Conservation (phyloP, 768 basidiomycete genomes). For the Boletus huronensis region DNA sequence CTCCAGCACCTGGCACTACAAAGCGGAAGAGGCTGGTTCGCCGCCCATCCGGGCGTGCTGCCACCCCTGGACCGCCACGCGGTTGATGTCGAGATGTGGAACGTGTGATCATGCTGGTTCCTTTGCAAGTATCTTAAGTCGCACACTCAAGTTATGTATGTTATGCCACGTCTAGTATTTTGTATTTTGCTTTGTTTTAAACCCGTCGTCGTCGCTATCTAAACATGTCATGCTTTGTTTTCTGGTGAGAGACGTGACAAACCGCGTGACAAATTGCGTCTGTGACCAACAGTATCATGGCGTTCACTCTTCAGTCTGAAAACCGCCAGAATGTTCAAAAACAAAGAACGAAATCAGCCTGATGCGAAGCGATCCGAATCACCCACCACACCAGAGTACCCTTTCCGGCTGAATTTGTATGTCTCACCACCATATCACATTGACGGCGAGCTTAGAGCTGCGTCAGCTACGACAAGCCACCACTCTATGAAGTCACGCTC, state of each 20-base stretch:
- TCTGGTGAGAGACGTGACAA: constrained; percentile 10
- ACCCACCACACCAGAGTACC: constrained; percentile 39
- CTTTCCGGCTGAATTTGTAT: constrained; percentile 78
- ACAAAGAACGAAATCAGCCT: constrained; percentile 8
- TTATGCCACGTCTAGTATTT: constrained; percentile 27
- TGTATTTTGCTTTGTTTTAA: constrained; percentile 20
- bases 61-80: constrained; percentile 23
- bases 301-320: background rate
- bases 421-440: constrained; percentile 19
- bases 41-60: constrained; percentile 28
- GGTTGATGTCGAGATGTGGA: constrained; percentile 12
- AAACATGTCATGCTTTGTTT: constrained; percentile 1
- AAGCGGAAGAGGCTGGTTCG: constrained; percentile 28
- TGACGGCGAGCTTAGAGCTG: constrained; percentile 2
- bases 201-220: constrained; percentile 17
- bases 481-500: constrained; percentile 82
- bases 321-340: constrained; percentile 20
- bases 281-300: constrained; percentile 9
- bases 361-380: background rate
- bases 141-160: constrained; percentile 25
- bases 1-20: constrained; percentile 31
- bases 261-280: constrained; percentile 27
- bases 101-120: background rate
- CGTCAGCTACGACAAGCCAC: constrained; percentile 80
- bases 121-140: constrained; percentile 24